These are phyloP conservation scores for Psilocybe azurescens DNA, from an alignment of 768 basidiomycete species.

Conservation along the genomic window DNA sequence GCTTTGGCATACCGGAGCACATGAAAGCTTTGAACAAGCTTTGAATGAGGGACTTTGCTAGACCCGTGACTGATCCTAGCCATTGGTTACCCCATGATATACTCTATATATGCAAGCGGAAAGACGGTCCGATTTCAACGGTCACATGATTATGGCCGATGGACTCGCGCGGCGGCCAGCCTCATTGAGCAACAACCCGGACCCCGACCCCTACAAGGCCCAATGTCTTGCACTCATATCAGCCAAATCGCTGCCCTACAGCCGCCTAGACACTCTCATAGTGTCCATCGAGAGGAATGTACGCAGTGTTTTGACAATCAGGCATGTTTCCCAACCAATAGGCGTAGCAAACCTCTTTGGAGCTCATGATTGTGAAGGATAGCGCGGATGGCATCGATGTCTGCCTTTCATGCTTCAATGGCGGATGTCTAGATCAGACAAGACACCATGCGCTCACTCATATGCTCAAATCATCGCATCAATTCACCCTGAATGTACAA, in stretches of 20 bases:
- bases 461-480: slow-evolving; percentile 72
- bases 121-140: too few relatives aligned
- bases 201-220: slow-evolving; percentile 3
- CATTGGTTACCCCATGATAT: too few relatives aligned
- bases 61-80: too few relatives aligned
- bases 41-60: too few relatives aligned
- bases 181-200: slow-evolving; percentile 6
- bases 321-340: slow-evolving; percentile 42
- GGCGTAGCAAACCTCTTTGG: neutral
- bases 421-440: slow-evolving; percentile 70
- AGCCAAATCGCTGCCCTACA: slow-evolving; percentile 51
- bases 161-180: too few relatives aligned
- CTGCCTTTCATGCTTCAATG: slow-evolving; percentile 94
- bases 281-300: slow-evolving; percentile 91
- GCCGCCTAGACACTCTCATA: slow-evolving; percentile 68
- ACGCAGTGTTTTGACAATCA: slow-evolving; percentile 97
- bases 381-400: slow-evolving; percentile 80
- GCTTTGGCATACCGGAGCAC: too few relatives aligned
- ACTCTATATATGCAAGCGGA: too few relatives aligned
- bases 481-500: slow-evolving; percentile 80
- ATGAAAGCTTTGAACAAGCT: too few relatives aligned
- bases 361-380: slow-evolving; percentile 54
- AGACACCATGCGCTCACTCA: slow-evolving; percentile 82
- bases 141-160: too few relatives aligned
- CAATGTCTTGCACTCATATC: slow-evolving; percentile 60